phyloP scores from a whole-genome alignment of 768 basidiomycete species.

The Mycena indigotica region DNA sequence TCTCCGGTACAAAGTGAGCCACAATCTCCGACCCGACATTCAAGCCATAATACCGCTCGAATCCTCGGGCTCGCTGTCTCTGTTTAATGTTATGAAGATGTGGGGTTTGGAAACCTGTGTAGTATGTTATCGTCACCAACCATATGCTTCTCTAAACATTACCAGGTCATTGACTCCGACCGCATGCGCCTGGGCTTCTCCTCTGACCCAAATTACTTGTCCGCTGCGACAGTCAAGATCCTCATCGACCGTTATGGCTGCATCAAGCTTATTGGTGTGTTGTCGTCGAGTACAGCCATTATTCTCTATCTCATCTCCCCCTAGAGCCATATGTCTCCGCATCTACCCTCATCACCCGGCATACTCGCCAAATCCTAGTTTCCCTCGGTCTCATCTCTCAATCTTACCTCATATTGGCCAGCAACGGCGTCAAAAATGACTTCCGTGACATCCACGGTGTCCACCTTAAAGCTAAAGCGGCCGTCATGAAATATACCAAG shows the following conservation, averaged over 20 bases:
- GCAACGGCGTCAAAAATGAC: not conserved
- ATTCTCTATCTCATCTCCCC: not conserved
- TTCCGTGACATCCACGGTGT: not conserved
- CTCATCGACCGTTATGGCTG: slow-evolving; percentile 7
- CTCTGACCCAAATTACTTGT: slow-evolving; percentile 11
- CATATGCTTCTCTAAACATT: no score
- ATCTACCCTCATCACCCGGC: not conserved
- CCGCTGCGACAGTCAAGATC: slow-evolving; percentile 2
- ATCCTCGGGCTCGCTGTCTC: slow-evolving; percentile 7
- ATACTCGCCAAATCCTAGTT: not conserved
- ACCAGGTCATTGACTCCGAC: slow-evolving; percentile 15
- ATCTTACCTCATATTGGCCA: not conserved
- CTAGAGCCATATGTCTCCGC: not conserved
- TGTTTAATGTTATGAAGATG: slow-evolving; percentile 5
- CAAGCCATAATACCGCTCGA: slow-evolving; percentile 7
- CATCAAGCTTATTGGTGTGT: slow-evolving; percentile 20
- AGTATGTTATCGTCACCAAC: not conserved
- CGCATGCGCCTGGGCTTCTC: slow-evolving; percentile 12
- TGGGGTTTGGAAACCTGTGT: slow-evolving; percentile 20
- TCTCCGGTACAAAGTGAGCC: slow-evolving; percentile 10
- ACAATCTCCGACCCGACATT: slow-evolving; percentile 17
- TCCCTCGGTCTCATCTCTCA: not conserved
- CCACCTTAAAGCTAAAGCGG: no score
- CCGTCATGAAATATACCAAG: no score
- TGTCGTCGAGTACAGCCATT: not conserved